Evolutionary conservation across 2,329 filamentous ascomycete species (phyloP).

Genomic region (Monosporascus sp.): DNA sequence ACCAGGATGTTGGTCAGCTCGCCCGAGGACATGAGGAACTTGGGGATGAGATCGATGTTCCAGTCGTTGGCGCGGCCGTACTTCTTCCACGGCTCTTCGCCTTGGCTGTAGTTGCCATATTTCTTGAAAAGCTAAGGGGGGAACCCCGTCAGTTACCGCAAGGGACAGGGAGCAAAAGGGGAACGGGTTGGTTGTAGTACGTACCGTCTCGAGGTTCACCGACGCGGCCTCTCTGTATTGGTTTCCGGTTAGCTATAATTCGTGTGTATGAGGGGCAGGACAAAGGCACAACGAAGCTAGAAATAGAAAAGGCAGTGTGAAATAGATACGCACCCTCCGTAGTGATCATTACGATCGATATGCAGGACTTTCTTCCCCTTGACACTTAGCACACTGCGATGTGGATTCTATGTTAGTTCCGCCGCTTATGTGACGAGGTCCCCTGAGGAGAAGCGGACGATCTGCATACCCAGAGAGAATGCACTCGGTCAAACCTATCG

Average conservation of each 20-base stretch:
- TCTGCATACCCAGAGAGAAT: slow-evolving; percentile 84
- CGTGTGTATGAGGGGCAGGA: slow-evolving; percentile 14
- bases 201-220: slow-evolving; percentile 89
- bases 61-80: slow-evolving; percentile 96
- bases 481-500: slow-evolving; percentile 89
- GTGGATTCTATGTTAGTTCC: slow-evolving; percentile 6
- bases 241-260: slow-evolving; percentile 1
- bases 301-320: slow-evolving; percentile 7
- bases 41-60: slow-evolving; percentile 98
- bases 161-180: slow-evolving; percentile 6
- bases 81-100: slow-evolving; percentile 94
- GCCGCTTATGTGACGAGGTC: not conserved
- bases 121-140: slow-evolving; percentile 73
- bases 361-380: slow-evolving; percentile 99
- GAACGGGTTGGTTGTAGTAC: slow-evolving; percentile 19
- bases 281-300: slow-evolving; percentile 17
- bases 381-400: slow-evolving; percentile 79
- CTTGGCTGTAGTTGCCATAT: slow-evolving; percentile 74
- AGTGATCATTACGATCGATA: slow-evolving; percentile 97
- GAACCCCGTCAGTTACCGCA: slow-evolving; percentile 6
- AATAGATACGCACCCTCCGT: slow-evolving; percentile 72
- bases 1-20: slow-evolving; percentile 98
- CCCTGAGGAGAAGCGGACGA: slow-evolving; percentile 2
- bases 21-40: slow-evolving; percentile 97
- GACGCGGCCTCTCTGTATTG: slow-evolving; percentile 79